These are phyloP conservation scores for Parsonsia alboflavescens DNA, from an alignment of 257 asterid genomes.

Conservation along the genomic window DNA sequence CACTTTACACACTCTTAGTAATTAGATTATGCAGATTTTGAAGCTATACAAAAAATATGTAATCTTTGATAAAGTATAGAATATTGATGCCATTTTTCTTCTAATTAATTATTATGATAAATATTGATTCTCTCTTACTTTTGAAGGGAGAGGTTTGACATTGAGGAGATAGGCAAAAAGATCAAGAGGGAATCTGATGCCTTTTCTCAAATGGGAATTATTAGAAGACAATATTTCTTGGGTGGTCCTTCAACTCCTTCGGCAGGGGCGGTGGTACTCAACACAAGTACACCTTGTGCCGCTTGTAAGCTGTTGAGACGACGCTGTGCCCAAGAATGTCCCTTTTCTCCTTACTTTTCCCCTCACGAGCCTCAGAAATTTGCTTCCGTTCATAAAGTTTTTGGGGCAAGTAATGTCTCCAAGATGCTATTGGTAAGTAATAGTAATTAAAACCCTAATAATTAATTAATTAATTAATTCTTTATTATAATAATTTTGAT, in stretches of 20 bases:
- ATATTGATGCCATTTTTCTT: no score
- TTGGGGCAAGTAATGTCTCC: constrained; percentile 93
- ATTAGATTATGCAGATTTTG: background rate
- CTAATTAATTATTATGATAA: no score
- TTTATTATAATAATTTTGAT: no score
- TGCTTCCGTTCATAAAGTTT: constrained; percentile 85
- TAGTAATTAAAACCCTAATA: background rate
- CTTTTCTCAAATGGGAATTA: constrained; percentile 33
- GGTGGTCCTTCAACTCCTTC: background rate
- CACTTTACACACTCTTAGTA: no score
- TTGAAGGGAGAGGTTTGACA: constrained; percentile 50
- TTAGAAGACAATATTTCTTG: constrained; percentile 25
- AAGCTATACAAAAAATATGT: background rate
- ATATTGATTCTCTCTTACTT: background rate
- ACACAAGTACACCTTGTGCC: constrained; percentile 82
- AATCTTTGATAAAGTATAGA: no score
- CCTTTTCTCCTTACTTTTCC: constrained; percentile 79
- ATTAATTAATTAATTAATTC: no score
- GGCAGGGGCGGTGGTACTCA: constrained; percentile 31
- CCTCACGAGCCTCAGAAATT: constrained; percentile 84
- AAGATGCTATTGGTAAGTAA: constrained; percentile 72
- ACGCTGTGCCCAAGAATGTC: constrained; percentile 86
- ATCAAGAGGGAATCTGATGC: constrained; percentile 67
- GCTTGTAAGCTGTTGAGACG: constrained; percentile 86
- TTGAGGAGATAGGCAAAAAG: constrained; percentile 76